These are phyloP conservation scores for Colletotrichum sp. DNA, from an alignment of 2,329 filamentous ascomycete genomes.

Conservation along the genomic window DNA sequence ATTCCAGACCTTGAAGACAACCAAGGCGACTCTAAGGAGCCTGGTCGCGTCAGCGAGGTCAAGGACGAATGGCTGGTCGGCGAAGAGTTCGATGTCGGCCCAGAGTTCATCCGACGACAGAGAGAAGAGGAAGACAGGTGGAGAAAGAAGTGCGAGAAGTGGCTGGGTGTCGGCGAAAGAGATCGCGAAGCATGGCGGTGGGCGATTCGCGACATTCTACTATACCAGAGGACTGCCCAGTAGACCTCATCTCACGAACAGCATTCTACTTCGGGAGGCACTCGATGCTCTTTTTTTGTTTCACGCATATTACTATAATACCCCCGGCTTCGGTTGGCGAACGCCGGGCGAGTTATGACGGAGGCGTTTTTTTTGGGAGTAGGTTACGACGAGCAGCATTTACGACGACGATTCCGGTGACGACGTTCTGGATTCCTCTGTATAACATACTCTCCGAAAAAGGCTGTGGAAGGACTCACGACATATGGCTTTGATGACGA, in stretches of 20 bases:
- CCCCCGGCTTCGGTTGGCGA: not conserved
- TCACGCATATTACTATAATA: constrained; percentile 10
- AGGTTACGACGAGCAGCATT: constrained; percentile 19
- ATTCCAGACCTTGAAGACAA: constrained; percentile 89
- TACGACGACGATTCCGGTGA: constrained; percentile 19
- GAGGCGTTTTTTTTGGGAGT: constrained; percentile 9
- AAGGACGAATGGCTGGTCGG: constrained; percentile 85
- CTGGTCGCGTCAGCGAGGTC: constrained; percentile 60
- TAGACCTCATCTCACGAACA: constrained; percentile 13
- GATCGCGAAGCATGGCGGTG: constrained; percentile 75
- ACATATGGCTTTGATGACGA: constrained; percentile 18
- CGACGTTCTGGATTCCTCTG: constrained; percentile 19
- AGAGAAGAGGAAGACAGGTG: constrained; percentile 91
- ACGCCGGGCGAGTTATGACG: constrained; percentile 10
- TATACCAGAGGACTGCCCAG: constrained; percentile 31
- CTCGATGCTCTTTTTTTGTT: constrained; percentile 8
- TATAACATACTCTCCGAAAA: constrained; percentile 19
- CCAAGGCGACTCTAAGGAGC: constrained; percentile 51
- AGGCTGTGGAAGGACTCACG: constrained; percentile 11
- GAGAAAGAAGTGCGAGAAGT: constrained; percentile 85
- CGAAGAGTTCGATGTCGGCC: constrained; percentile 97
- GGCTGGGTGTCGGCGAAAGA: constrained; percentile 68
- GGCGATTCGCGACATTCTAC: constrained; percentile 69
- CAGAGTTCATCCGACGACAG: constrained; percentile 88
- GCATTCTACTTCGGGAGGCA: constrained; percentile 6